A percentile compares a stretch with the other conserved stretches of the same genome.
These are phyloP conservation scores for Geotrichum bryndzae DNA, from an alignment of 1,139 yeast genomes.

Conservation along the genomic window DNA sequence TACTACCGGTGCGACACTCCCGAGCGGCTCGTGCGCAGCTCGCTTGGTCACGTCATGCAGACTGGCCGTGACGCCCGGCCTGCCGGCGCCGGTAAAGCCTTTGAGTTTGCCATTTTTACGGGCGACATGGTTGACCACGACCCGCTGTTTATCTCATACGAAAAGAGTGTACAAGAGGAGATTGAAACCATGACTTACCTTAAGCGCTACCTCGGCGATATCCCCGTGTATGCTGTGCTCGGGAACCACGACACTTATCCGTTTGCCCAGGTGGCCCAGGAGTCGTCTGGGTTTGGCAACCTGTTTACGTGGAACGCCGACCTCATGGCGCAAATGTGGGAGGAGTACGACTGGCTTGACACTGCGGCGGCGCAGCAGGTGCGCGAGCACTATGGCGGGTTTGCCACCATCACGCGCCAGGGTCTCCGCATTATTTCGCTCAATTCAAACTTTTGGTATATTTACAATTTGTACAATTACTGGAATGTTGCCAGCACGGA, in stretches of 20 bases:
- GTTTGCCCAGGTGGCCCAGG: slow-evolving; percentile 61
- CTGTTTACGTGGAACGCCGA: slow-evolving; percentile 57
- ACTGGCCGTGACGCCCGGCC: neutral
- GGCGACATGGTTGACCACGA: slow-evolving; percentile 65
- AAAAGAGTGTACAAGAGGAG: slow-evolving; percentile 47
- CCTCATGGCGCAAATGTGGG: slow-evolving; percentile 55
- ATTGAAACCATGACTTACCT: slow-evolving; percentile 46
- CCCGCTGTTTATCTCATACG: slow-evolving; percentile 51
- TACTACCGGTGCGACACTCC: slow-evolving; percentile 62
- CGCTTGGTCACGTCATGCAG: slow-evolving; percentile 43
- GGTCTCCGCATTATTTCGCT: slow-evolving; percentile 54
- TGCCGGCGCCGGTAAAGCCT: slow-evolving; percentile 28
- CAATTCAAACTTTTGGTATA: slow-evolving; percentile 56
- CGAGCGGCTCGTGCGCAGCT: slow-evolving; percentile 46
- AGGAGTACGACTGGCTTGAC: slow-evolving; percentile 31
- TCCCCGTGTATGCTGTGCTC: slow-evolving; percentile 59
- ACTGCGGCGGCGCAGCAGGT: slow-evolving; percentile 22
- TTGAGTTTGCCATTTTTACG: slow-evolving; percentile 59
- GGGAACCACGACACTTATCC: slow-evolving; percentile 76
- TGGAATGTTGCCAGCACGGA: slow-evolving; percentile 47
- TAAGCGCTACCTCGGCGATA: slow-evolving; percentile 47
- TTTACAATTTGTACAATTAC: slow-evolving; percentile 52
- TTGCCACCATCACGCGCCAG: slow-evolving; percentile 48
- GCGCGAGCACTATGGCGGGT: slow-evolving; percentile 55
- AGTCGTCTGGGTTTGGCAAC: slow-evolving; percentile 43